These are phyloP conservation scores for Paraglomus occultum DNA, from an alignment of 192 early-diverging fungal species.

Conservation along the genomic window DNA sequence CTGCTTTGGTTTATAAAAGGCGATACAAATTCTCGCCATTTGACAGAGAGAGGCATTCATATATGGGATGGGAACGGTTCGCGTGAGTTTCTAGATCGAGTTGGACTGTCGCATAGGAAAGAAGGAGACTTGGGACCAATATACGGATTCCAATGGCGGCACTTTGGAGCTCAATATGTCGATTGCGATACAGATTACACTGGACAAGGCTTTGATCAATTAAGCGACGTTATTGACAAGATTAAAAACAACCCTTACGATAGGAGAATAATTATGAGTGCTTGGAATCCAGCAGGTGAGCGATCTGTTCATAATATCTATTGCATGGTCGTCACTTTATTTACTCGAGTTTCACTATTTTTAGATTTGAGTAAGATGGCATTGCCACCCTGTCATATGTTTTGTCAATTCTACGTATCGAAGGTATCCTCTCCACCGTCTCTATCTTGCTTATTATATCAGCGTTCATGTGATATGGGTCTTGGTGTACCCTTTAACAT, in stretches of 20 bases:
- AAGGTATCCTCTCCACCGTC: constrained; percentile 48
- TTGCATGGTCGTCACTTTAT: neutral
- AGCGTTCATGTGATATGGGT: constrained; percentile 93
- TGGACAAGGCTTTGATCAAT: constrained; percentile 91
- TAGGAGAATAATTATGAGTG: constrained; percentile 88
- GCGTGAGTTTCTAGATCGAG: constrained; percentile 82
- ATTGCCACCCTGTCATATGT: constrained; percentile 95
- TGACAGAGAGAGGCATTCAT: constrained; percentile 72
- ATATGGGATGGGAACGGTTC: constrained; percentile 94
- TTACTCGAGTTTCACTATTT: neutral
- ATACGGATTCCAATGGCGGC: constrained; percentile 99
- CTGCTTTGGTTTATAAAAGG: constrained; percentile 94
- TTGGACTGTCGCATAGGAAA: constrained; percentile 69
- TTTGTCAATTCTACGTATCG: constrained; percentile 97
- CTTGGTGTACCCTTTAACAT: constrained; percentile 99
- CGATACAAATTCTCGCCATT: constrained; percentile 76
- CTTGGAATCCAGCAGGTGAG: constrained; percentile 96
- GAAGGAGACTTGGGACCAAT: constrained; percentile 93
- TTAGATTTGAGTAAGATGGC: constrained; percentile 86
- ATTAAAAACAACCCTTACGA: constrained; percentile 85
- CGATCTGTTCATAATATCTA: too few species aligned
- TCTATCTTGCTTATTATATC: constrained; percentile 94
- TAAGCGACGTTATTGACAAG: constrained; percentile 80
- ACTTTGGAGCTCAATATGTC: constrained; percentile 93
- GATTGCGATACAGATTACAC: constrained; percentile 84